A percentile compares a stretch with the other conserved stretches of the same genome.
Evolutionary conservation across 2,329 filamentous ascomycete genomes (phyloP).

Genomic region (Trichophyton benhamiae): DNA sequence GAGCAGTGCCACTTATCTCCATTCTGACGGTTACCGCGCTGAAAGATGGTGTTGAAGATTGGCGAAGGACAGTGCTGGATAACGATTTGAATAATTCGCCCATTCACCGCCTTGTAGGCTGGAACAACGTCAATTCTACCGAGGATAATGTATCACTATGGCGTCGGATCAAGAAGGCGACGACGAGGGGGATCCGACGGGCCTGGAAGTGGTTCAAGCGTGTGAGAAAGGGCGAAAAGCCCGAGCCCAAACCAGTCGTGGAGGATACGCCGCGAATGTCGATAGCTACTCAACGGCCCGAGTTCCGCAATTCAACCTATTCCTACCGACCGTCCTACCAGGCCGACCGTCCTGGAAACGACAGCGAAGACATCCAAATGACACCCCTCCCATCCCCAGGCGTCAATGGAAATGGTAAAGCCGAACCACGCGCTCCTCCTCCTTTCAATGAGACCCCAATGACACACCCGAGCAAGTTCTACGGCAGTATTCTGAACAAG

Average conservation of each 20-base stretch:
- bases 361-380: conserved; percentile 73
- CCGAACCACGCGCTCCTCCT: not conserved
- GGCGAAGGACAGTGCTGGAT: conserved; percentile 78
- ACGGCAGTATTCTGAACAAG: conserved; percentile 63
- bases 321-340: conserved; percentile 41
- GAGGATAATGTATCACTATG: conserved; percentile 76
- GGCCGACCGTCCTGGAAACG: conserved; percentile 35
- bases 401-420: not conserved
- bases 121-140: conserved; percentile 84
- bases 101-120: conserved; percentile 76
- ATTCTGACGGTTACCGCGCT: conserved; percentile 79
- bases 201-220: conserved; percentile 42
- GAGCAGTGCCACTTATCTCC: conserved; percentile 81
- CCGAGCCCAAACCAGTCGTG: conserved; percentile 15
- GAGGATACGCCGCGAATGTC: conserved; percentile 49
- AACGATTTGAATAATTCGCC: conserved; percentile 93
- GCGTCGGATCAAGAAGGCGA: conserved; percentile 85
- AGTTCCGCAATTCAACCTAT: conserved; percentile 43
- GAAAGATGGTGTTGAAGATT: conserved; percentile 95
- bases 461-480: conserved; percentile 17
- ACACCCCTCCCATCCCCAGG: conserved; percentile 76
- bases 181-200: conserved; percentile 49
- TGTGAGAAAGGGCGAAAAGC: conserved; percentile 38
- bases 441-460: not conserved
- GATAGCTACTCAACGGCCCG: conserved; percentile 46